Conservation (phyloP, 1,139 yeast species). For the Lodderomyces beijingensis region DNA sequence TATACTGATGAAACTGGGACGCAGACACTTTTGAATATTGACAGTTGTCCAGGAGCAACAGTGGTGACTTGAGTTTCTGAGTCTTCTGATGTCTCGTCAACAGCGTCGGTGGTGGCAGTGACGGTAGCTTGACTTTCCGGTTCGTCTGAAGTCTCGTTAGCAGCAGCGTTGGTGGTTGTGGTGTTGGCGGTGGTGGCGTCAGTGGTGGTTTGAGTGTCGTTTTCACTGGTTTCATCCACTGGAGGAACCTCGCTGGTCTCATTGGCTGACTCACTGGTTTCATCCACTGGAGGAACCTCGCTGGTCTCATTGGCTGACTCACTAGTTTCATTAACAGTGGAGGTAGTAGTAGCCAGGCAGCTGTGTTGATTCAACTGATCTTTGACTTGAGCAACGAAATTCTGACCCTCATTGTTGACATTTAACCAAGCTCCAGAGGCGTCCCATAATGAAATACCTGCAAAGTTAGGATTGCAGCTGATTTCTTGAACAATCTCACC, state of each 20-base stretch:
- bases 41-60: slow-evolving; percentile 5
- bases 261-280: slow-evolving; percentile 2
- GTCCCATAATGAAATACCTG: slow-evolving; percentile 90
- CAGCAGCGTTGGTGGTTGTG: slow-evolving; percentile 3
- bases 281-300: slow-evolving; percentile 8
- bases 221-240: slow-evolving; percentile 6
- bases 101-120: slow-evolving; percentile 8
- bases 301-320: too few relatives aligned
- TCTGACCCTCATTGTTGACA: slow-evolving; percentile 19
- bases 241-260: slow-evolving; percentile 7
- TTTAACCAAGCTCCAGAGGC: slow-evolving; percentile 78
- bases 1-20: slow-evolving; percentile 36
- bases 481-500: slow-evolving; percentile 28
- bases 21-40: slow-evolving; percentile 8
- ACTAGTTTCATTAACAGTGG: slow-evolving; percentile 3
- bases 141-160: slow-evolving; percentile 4
- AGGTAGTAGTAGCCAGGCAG: slow-evolving; percentile 11
- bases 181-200: slow-evolving; percentile 5
- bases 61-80: slow-evolving; percentile 4
- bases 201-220: slow-evolving; percentile 4
- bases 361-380: slow-evolving; percentile 10
- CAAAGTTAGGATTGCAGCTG: slow-evolving; percentile 49
- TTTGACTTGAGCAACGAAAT: slow-evolving; percentile 14
- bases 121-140: slow-evolving; percentile 5
- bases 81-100: slow-evolving; percentile 4